Percentiles rank a stretch among this genome's conserved stretches.
Conservation (phyloP, 202 grass and related monocot species). For the Hordeum pubiflorum region DNA sequence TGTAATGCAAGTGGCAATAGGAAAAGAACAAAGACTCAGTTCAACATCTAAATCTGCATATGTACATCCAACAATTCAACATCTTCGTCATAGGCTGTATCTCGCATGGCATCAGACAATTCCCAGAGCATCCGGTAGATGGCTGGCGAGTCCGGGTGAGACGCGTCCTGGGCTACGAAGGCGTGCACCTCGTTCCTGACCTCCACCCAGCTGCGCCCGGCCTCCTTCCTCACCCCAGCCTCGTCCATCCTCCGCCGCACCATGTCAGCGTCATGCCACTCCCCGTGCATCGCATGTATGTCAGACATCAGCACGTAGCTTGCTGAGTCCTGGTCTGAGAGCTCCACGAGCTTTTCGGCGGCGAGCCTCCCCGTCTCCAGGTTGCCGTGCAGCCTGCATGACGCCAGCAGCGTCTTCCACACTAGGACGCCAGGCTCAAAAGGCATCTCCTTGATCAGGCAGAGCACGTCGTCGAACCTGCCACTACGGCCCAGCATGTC, state of each 20-base stretch:
- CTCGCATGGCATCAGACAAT: slow-evolving; percentile 41
- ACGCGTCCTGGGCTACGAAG: slow-evolving; percentile 40
- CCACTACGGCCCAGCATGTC: slow-evolving; percentile 47
- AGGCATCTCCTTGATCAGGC: slow-evolving; percentile 45
- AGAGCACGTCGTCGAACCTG: slow-evolving; percentile 31
- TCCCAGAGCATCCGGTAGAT: slow-evolving; percentile 52
- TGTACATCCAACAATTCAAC: slow-evolving; percentile 8
- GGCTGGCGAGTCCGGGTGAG: slow-evolving; percentile 36
- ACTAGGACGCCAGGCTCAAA: slow-evolving; percentile 36
- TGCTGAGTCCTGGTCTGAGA: slow-evolving; percentile 32
- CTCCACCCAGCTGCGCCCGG: slow-evolving; percentile 77
- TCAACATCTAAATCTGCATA: slow-evolving; percentile 29
- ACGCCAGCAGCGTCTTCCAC: slow-evolving; percentile 69
- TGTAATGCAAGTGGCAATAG: neutral
- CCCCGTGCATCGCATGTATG: slow-evolving; percentile 59
- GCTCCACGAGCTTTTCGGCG: slow-evolving; percentile 38
- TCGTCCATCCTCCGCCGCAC: slow-evolving; percentile 52
- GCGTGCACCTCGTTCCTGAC: slow-evolving; percentile 45
- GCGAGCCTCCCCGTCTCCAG: slow-evolving; percentile 52
- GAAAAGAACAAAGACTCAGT: neutral
- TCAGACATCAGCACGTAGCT: slow-evolving; percentile 75
- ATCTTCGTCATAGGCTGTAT: slow-evolving; percentile 3
- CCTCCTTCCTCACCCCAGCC: slow-evolving; percentile 53
- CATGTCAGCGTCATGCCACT: slow-evolving; percentile 46
- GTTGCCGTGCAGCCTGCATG: slow-evolving; percentile 57